phyloP scores from a whole-genome alignment of 108 stramenopile genomes.

The Conticribra guillardii region DNA sequence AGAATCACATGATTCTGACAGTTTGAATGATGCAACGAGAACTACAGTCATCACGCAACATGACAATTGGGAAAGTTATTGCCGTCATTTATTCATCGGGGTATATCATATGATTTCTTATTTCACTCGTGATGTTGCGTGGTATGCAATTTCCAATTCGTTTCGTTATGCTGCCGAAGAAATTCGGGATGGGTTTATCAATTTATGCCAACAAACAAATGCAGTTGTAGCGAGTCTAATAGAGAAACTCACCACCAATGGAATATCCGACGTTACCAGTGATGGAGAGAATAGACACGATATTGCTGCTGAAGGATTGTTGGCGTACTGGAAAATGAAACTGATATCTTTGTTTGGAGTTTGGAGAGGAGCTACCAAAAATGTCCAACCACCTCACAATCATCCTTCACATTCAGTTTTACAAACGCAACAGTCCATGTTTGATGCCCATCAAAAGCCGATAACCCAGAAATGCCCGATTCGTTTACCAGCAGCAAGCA shows the following conservation, averaged over 20 bases:
- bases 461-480: background rate
- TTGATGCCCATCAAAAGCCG: background rate
- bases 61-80: conserved; percentile 39
- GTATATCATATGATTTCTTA: conserved; percentile 7
- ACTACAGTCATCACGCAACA: conserved; percentile 12
- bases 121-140: conserved; percentile 14
- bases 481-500: conserved; percentile 14
- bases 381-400: too few relatives aligned
- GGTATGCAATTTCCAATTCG: conserved; percentile 43
- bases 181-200: conserved; percentile 10
- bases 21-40: background rate
- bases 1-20: background rate
- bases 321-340: too few relatives aligned
- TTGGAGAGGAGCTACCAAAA: too few relatives aligned
- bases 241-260: background rate
- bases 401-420: too few relatives aligned
- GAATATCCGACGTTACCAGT: too few relatives aligned
- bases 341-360: too few relatives aligned
- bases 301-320: too few relatives aligned
- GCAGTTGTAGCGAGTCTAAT: background rate
- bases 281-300: too few relatives aligned
- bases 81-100: conserved; percentile 13
- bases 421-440: background rate
- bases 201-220: background rate
- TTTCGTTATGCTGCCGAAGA: conserved; percentile 28